Evolutionary conservation across 345 rosid species (phyloP), one percentile per base, ranked within the genome.

Genomic region (Excoecaria cochinchinensis): DNA sequence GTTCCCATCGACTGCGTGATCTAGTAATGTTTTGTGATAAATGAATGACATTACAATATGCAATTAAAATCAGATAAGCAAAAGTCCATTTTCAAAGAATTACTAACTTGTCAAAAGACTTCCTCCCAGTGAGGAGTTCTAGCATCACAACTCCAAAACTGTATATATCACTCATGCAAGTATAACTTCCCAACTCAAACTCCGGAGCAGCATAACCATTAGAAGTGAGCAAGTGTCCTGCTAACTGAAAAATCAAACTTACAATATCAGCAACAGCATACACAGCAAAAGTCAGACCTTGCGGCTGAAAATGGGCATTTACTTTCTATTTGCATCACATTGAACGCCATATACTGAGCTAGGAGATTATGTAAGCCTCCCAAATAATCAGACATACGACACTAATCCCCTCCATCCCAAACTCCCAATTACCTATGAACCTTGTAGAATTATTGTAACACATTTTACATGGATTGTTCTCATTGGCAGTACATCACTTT

Each of bases 121-220:
- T 90, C 65, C 93, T 86, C 39, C 98, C 96, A 0, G 98, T 89
- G 64, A 95, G 98, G 60, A 95, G 90, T 81, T 95, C 99, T 71
- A 95, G 87, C 96, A 95, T 90, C 75, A 95, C 92, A 63, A 95
- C 93, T 8, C 99, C 99, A 44, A 95, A 92, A 86, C 98, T 95
- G 77, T 87, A 93, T 47, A 95, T 87, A 76, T 95, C 99, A 68
- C 98, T 95, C 73, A 90, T 93, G 86, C 90, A 89, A 66, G 96
- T 87, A 65, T 89, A 91, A 71, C 82, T 86, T 84, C 99, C 96
- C 4, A 80, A 88, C 77, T 91, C 97, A 4, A 85, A 81, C 79
- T 95, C 98, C 6, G 93, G 93, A 66, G 98, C 94, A 2, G 80
- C 85, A 76, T 90, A 91, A 65, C 97, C 91, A 2, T 78, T 68